Conservation (phyloP, 352 stramenopile genomes). For the Globisporangium paddicum region DNA sequence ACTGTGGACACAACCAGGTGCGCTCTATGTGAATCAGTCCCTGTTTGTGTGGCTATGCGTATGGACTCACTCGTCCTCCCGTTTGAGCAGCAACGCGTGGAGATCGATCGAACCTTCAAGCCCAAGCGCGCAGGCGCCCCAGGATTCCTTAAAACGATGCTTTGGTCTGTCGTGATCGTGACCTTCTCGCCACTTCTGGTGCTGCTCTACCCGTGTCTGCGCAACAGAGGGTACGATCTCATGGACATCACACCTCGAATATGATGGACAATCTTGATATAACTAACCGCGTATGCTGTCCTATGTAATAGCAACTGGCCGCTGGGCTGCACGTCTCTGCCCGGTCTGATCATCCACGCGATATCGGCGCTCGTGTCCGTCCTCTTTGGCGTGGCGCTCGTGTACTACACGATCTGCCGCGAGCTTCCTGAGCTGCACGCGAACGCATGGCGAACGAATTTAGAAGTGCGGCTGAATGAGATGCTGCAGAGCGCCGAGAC, state of each 20-base stretch:
- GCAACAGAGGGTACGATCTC: conserved; percentile 39
- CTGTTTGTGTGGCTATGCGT: neutral
- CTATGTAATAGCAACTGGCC: conserved; percentile 52
- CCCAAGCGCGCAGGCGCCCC: conserved; percentile 1
- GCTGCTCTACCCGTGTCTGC: conserved; percentile 45
- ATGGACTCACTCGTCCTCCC: neutral
- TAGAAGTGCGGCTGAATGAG: conserved; percentile 36
- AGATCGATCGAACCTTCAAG: conserved; percentile 10
- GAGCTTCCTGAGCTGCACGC: conserved; percentile 44
- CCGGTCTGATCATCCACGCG: conserved; percentile 37
- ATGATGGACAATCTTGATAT: no score
- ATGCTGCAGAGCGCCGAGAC: conserved; percentile 25
- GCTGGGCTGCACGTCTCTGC: conserved; percentile 51
- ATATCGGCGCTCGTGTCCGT: conserved; percentile 45
- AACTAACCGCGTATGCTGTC: neutral
- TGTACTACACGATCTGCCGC: conserved; percentile 62
- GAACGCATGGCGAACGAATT: conserved; percentile 28
- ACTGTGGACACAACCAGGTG: neutral
- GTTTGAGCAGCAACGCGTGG: neutral
- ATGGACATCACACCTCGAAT: neutral
- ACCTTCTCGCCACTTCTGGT: conserved; percentile 54
- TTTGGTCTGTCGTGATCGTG: conserved; percentile 52
- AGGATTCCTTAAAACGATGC: conserved; percentile 43
- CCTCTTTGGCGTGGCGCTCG: conserved; percentile 31
- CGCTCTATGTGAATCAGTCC: neutral